Base-by-base conservation (phyloP, 2,329 filamentous ascomycete species). In the Fonsecaea pugnacius region DNA sequence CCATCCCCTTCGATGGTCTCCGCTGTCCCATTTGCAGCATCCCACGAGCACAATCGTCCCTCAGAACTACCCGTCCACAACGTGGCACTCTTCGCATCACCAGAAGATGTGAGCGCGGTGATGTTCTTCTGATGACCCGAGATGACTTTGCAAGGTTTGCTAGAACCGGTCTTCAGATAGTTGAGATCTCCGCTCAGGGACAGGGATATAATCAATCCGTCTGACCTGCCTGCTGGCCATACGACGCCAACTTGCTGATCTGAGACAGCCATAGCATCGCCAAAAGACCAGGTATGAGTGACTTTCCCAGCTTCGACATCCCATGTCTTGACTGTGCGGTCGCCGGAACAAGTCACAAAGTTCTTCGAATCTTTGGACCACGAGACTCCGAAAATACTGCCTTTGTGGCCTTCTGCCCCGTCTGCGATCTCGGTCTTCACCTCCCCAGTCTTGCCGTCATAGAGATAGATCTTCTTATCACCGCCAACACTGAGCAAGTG, bases 201-300 rank as follows among this genome's bases (percentile, higher is more conserved):
- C 69, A 98, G 81, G 76, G 91, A 96, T 76, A 99, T 93, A 69
- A 99, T 87, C 65, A 97, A 82, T 33, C 90, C 91, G 75, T 99
- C 95, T 59, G 82, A 90, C 69, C 94, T 86, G 54, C 90, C 91
- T 53, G 87, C 84, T 1, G 93, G 91, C 88, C 92, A 96, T 9
- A 95, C 91, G 5, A 99, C 92, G 58, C 95, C 95, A 35, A 98
- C 91, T 75, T 99, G 95, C 77, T 99, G 95, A 74, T 97, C 85
- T 3, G 84, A 84, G 40, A 97, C 82, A 74, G 86, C 92, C 66
- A 89, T 84, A 51, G 80, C 81, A 35, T 86, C 87, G 24, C 93
- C 92, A 75, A 98, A 85, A 68, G 86, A 86, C 95, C 95, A 99
- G 30, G 86, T 91, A 75, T 96, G 91, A 7, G 89, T 82, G 21